Conservation (phyloP, 2,329 filamentous ascomycete genomes). For the Teratosphaeria viscida region DNA sequence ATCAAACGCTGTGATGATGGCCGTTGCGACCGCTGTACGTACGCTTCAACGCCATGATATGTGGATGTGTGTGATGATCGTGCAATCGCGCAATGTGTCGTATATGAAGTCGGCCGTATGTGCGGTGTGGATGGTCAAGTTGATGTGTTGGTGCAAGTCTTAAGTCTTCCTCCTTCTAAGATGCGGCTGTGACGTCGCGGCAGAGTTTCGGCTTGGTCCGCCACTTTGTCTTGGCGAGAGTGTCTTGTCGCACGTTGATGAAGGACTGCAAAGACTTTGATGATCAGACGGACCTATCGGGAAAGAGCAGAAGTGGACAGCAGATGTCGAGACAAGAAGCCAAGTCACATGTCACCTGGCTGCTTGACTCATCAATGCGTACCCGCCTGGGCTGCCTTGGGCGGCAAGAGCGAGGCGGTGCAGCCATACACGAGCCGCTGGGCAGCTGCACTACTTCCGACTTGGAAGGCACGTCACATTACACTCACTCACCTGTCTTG, state of each 20-base stretch:
- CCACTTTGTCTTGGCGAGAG: neutral
- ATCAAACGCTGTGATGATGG: neutral
- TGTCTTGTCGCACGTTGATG: neutral
- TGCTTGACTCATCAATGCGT: neutral
- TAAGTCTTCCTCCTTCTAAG: neutral
- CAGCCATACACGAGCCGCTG: neutral
- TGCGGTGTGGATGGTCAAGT: neutral
- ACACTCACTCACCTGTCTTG: no score
- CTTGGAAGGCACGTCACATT: neutral
- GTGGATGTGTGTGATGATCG: neutral
- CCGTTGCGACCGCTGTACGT: neutral
- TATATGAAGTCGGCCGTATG: neutral
- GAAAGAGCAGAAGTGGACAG: neutral
- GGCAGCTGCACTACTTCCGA: neutral
- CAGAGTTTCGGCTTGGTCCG: neutral
- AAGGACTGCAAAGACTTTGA: neutral
- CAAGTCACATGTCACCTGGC: neutral
- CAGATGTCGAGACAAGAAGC: neutral
- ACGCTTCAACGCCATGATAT: conserved; percentile 1
- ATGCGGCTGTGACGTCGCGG: neutral
- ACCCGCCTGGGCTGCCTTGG: neutral
- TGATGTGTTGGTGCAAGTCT: neutral
- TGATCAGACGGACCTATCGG: neutral
- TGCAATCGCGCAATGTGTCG: neutral
- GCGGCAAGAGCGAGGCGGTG: neutral